Evolutionary conservation across 805 yeast genomes (phyloP), one percentile per base, ranked within the genome.

Genomic region (Candida sithepensis): DNA sequence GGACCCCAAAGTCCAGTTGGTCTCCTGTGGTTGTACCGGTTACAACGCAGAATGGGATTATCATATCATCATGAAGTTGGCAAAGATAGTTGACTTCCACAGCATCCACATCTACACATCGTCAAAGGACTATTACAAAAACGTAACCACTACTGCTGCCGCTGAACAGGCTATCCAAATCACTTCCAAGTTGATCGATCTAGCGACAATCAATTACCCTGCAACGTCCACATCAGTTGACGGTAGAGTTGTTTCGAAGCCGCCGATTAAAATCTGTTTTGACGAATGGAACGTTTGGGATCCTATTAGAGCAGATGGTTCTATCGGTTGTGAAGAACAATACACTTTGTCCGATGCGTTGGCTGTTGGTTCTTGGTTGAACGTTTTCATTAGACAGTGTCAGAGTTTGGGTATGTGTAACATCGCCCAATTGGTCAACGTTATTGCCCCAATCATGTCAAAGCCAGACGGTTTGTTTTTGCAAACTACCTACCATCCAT

Each of bases 211-310:
- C 32, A 52, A 53, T 19, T 48, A 60, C n/a, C 45, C 43, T n/a
- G 41, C 45, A 10, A 32, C 18, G 6, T 41, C 48, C 8, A 51
- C 54, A 4, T 43, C 45, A 12, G 47, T 44, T 20, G 47, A 53
- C n/a, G 50, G 48, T 39, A 41, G 49, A 2, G 43, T 49, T 22
- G 41, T 39, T 9, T 45, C 47, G 16, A 42, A 47, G n/a, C 22
- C 49, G n/a, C 50, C 51, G 22, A 59, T 58, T 19, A 61, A 57
- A 45, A 62, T 66, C 26, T 58, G 65, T 44, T 66, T 64, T 48
- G 70, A 66, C 50, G 70, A 66, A 50, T 66, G 70, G 70, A 66
- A 66, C 39, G 69, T 66, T 19, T 66, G 70, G 70, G 70, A 66
- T 48, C 63, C 67, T 5, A 42, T 45, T 20, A 52, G 65, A 52